Evolutionary conservation across 306 rosid species (phyloP).

Genomic region (Senna siamea): DNA sequence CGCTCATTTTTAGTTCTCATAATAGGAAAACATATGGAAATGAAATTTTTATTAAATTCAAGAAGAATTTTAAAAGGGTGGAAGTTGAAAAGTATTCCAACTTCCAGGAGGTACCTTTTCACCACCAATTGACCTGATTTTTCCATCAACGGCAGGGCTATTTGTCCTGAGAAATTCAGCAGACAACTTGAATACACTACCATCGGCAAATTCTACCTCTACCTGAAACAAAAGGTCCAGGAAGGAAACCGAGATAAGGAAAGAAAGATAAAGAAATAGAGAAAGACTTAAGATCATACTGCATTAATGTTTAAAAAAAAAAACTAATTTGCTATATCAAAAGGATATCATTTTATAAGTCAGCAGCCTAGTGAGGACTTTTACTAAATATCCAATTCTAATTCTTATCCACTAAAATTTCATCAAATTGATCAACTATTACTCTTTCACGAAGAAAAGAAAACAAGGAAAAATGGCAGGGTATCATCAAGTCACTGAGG

Average conservation of each 20-base stretch:
- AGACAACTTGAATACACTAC: conserved; percentile 64
- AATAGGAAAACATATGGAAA: neutral
- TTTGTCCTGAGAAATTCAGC: conserved; percentile 83
- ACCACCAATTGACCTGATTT: conserved; percentile 76
- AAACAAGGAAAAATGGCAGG: neutral
- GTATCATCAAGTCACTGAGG: neutral
- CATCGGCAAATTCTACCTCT: conserved; percentile 67
- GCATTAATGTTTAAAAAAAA: neutral
- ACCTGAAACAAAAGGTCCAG: conserved; percentile 54
- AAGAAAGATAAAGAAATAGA: neutral
- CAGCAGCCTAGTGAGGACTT: neutral
- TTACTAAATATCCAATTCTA: neutral
- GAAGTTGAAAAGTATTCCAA: conserved; percentile 17
- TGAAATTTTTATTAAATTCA: neutral
- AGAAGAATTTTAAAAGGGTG: neutral
- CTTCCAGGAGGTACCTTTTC: conserved; percentile 65
- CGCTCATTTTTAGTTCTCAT: neutral
- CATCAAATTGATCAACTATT: neutral
- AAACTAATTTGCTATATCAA: neutral
- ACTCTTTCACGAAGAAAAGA: neutral
- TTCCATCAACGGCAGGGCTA: conserved; percentile 91
- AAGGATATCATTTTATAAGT: neutral
- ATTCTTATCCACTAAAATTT: neutral
- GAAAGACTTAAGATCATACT: neutral
- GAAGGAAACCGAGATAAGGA: neutral